Base-by-base conservation (phyloP, 1,284 basidiomycete species). In the Cerioporus squamosus region DNA sequence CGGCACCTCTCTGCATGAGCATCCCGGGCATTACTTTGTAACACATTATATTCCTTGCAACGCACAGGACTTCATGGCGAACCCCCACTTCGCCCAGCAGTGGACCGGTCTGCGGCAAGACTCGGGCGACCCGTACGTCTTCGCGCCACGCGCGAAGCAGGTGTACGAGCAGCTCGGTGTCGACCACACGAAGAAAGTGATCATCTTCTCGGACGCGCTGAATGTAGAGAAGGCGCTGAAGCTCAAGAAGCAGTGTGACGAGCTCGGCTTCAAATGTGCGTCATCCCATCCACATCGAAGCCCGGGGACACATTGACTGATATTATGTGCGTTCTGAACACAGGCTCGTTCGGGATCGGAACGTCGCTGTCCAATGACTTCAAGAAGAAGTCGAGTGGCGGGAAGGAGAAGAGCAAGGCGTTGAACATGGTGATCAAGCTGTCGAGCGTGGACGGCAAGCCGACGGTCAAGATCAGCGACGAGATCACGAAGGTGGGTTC, bases 401-500 rank as follows among this genome's bases (percentile, higher is more conserved):
- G 82, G 14, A 74, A 65, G 23, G 79, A 86, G 70, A 85, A 82
- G 68, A 93, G 90, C 71, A 92, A 87, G 69, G 85, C 94, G 23
- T 76, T 97, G 62, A 97, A 96, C 69, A 97, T 97, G 72, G 95
- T 97, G 42, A 95, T 97, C 76, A 97, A 97, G 75, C 79, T 98
- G 7, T 82, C 85, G 31, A 82, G 84, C 46, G 88, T 96, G 14
- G 79, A 93, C 66, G 83, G 82, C 12, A 80, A 80, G 59, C 85
- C 87, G 1, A 96, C 94, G 65, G 86, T 98, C 63, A 98, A 98
- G 76, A 87, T 98, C 64, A 95, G 93, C 60, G 96, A 97, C 73
- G 95, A 97, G 67, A 73, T 90, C 59, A 88, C 80, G 6, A 97
- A 97, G 85, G 94, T 92, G 68, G 53, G 58, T 44, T n/a, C n/a